Evolutionary conservation across 371 early-diverging fungal species (phyloP).

Genomic region (Encephalitozoon hellem): DNA sequence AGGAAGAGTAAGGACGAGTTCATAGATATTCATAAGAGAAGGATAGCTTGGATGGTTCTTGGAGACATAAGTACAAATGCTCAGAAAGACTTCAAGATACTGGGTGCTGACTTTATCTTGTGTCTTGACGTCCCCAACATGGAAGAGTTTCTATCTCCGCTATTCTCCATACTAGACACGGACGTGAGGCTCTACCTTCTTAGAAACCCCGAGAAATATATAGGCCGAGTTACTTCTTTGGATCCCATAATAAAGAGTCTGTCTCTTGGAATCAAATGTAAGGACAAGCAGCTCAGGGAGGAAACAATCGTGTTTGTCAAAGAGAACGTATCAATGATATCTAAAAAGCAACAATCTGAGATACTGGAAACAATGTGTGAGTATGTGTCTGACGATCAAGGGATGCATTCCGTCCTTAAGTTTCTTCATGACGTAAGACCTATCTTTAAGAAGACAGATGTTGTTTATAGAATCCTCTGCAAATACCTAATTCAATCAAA

Average conservation of each 20-base stretch:
- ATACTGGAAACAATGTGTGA: slow-evolving; percentile 36
- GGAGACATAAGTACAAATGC: neutral
- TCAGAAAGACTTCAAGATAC: slow-evolving; percentile 26
- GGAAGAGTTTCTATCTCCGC: neutral
- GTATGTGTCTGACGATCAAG: slow-evolving; percentile 18
- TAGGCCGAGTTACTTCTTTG: neutral
- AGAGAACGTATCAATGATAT: slow-evolving; percentile 14
- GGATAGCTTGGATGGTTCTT: slow-evolving; percentile 20
- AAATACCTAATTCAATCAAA: slow-evolving; percentile 19
- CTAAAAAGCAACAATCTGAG: neutral
- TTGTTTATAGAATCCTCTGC: slow-evolving; percentile 35
- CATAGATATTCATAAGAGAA: slow-evolving; percentile 9
- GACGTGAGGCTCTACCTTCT: slow-evolving; percentile 46
- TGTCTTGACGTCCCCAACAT: slow-evolving; percentile 24
- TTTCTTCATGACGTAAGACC: slow-evolving; percentile 2
- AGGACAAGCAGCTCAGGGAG: slow-evolving; percentile 39
- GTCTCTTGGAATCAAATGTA: slow-evolving; percentile 43
- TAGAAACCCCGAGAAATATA: slow-evolving; percentile 18
- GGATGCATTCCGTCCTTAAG: slow-evolving; percentile 17
- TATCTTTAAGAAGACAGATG: neutral
- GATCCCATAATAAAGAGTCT: slow-evolving; percentile 27
- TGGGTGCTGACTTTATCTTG: slow-evolving; percentile 31
- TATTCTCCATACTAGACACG: slow-evolving; percentile 45
- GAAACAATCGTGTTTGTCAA: slow-evolving; percentile 53
- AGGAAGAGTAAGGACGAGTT: slow-evolving; percentile 14